A percentile compares a stretch with the other conserved stretches of the same genome.
Evolutionary conservation across 805 yeast species (phyloP).

Genomic region (Barnettozyma californica): DNA sequence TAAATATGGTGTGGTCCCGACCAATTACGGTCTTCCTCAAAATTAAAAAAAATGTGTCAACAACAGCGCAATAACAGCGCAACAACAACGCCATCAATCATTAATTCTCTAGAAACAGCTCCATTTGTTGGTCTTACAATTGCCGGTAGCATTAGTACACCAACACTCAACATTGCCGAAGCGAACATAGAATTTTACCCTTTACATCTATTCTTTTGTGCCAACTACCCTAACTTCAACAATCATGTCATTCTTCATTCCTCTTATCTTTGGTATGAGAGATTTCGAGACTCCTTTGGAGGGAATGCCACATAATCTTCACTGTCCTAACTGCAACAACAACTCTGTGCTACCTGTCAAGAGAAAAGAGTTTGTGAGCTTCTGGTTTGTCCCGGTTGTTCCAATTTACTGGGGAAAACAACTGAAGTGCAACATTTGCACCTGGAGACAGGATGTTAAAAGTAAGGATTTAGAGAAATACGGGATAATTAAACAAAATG

Average conservation of each 20-base stretch:
- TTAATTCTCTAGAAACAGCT: background rate
- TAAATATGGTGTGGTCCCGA: too few relatives aligned
- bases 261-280: conserved; percentile 28
- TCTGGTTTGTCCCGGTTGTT: conserved; percentile 48
- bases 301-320: conserved; percentile 24
- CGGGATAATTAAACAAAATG: background rate
- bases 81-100: too few relatives aligned
- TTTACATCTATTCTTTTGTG: too few relatives aligned
- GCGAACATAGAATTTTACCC: background rate
- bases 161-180: too few relatives aligned
- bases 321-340: conserved; percentile 56
- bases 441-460: conserved; percentile 37
- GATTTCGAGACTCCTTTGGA: conserved; percentile 24
- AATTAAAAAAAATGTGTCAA: too few relatives aligned
- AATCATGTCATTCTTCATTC: conserved; percentile 7
- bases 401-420: conserved; percentile 48
- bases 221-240: background rate
- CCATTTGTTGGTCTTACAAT: background rate
- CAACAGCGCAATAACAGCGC: too few relatives aligned
- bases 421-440: conserved; percentile 45
- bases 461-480: conserved; percentile 27
- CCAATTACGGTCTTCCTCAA: too few relatives aligned
- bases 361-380: conserved; percentile 44
- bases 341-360: conserved; percentile 46
- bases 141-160: background rate